Evolutionary conservation across 768 basidiomycete genomes (phyloP).

Genomic region (Lyophyllum semitale): DNA sequence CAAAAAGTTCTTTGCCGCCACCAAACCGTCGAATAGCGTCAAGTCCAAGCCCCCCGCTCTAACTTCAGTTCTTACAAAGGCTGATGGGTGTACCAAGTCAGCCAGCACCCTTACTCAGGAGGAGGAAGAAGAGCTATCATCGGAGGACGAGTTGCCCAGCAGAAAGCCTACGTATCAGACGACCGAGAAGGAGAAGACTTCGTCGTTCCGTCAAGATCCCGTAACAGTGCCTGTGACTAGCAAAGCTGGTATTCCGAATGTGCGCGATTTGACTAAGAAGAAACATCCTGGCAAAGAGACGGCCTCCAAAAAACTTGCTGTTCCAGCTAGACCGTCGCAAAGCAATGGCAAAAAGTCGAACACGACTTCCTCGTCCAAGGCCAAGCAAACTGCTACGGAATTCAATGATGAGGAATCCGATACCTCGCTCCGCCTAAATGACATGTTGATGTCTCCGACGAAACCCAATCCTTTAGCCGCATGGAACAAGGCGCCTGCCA

Average conservation of each 20-base stretch:
- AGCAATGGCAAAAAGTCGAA: neutral
- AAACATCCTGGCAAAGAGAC: neutral
- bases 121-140: neutral
- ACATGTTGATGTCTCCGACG: conserved; percentile 8
- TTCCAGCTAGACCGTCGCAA: neutral
- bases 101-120: neutral
- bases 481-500: neutral
- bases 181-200: neutral
- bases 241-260: neutral
- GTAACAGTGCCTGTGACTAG: neutral
- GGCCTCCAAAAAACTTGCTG: neutral
- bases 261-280: conserved; percentile 12
- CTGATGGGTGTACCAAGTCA: neutral
- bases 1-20: conserved; percentile 9
- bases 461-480: conserved; percentile 11
- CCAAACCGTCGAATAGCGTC: neutral
- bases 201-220: neutral
- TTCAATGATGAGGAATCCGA: conserved; percentile 7
- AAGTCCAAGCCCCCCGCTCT: neutral
- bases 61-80: neutral
- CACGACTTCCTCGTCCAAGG: neutral
- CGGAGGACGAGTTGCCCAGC: neutral
- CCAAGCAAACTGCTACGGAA: neutral
- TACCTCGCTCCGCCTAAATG: neutral
- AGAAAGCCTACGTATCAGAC: neutral